Evolutionary conservation across 2,329 filamentous ascomycete genomes (phyloP), one percentile per base, ranked within the genome.

Genomic region (Fusarium cyanostomum): DNA sequence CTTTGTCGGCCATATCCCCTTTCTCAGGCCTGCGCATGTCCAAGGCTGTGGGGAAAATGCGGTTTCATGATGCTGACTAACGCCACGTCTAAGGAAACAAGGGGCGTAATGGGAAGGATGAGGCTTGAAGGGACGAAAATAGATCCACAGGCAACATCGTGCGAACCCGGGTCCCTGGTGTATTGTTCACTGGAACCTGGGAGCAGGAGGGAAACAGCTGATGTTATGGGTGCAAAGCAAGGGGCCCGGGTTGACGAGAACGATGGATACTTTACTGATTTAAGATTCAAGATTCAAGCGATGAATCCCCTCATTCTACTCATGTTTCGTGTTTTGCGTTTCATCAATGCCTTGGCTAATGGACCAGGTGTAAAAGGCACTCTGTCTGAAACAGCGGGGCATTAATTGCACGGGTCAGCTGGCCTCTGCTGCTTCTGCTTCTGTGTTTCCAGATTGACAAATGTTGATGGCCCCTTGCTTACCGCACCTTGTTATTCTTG

Each of bases 381-480:
- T 65, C 45, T 69, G 61, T 59, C 51, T 71, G 66, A 71, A 71
- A 71, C 68, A 71, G 62, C 62, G 56, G 59, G 59, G 59, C 57
- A 41, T 45, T 56, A 39, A 61, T 45, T 46, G 46, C 31, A 57
- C 44, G 8, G 30, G 43, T 16, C 41, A 8, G 34, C 15, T 34
- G 46, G 37, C 48, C 49, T 66, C 57, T 59, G 57, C 42, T 59
- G 52, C 54, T 63, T 64, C 60, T 46, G 21, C 18, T 28, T 33
- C 27, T 34, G 44, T 49, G 7, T 11, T 18, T n/a, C 42, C n/a
- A 11, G 38, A 8, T n/a, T 41, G 38, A 27, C 38, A 28, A 28
- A 34, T 34, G 30, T 21, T 35, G 31, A 46, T 10, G 27, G 30
- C 24, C 30, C 45, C 31, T 65, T 62, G 61, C 51, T 49, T 39